phyloP scores from a whole-genome alignment of 169 alveolate species.

The Cryptosporidium meleagridis region DNA sequence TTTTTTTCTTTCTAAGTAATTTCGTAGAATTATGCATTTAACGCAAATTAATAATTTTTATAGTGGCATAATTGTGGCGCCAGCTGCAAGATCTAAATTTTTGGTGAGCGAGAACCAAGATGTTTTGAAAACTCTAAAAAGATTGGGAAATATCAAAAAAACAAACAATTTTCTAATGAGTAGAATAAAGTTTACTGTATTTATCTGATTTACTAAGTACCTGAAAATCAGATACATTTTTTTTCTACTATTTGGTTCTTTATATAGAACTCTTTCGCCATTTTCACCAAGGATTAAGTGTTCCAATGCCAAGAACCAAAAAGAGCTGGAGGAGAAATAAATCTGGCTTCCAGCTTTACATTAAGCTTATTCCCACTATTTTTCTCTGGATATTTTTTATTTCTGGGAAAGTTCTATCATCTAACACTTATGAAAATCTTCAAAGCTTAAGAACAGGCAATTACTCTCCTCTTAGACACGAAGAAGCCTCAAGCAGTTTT shows the following conservation, averaged over 20 bases:
- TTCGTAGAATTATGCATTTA: too few species aligned
- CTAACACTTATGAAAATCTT: neutral
- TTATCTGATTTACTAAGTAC: neutral
- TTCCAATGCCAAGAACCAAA: neutral
- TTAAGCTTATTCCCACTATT: neutral
- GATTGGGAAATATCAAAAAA: neutral
- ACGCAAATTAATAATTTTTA: neutral
- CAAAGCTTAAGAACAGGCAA: too few species aligned
- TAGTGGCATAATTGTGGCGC: constrained; percentile 17
- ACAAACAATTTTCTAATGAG: neutral
- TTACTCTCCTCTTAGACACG: neutral
- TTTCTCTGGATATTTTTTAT: neutral
- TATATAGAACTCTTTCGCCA: neutral
- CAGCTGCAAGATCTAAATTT: constrained; percentile 13
- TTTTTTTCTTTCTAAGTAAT: neutral
- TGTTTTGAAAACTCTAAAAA: neutral
- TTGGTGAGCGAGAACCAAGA: neutral
- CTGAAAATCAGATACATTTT: neutral
- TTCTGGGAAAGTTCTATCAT: neutral
- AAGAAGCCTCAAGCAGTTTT: neutral
- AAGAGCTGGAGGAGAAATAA: neutral
- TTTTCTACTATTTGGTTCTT: neutral
- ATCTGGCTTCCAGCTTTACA: neutral
- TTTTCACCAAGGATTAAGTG: neutral
- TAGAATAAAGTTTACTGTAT: neutral